Percentiles rank a stretch among this genome's conserved stretches.
phyloP scores from a whole-genome alignment of 345 rosid genomes.

The Isatis tinctoria region DNA sequence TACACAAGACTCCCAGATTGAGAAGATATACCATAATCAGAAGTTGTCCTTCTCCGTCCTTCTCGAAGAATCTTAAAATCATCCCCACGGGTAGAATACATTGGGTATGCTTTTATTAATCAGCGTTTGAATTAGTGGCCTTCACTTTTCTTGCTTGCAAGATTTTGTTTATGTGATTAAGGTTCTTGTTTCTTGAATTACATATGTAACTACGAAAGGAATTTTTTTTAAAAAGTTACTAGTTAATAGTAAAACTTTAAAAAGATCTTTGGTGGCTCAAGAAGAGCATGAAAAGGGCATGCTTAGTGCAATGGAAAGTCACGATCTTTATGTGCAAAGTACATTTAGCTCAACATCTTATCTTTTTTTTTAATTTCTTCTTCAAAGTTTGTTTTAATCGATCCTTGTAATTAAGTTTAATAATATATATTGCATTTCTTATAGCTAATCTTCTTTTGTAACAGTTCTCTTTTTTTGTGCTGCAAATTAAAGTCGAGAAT shows the following conservation, averaged over 20 bases:
- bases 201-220: background rate
- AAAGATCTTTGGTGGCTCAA: constrained; percentile 15
- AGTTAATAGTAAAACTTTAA: background rate
- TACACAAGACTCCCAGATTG: no score
- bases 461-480: background rate
- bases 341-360: constrained; percentile 24
- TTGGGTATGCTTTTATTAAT: background rate
- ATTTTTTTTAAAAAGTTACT: background rate
- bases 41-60: no score
- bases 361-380: background rate
- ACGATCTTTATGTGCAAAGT: constrained; percentile 30
- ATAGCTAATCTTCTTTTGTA: constrained; percentile 4
- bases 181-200: background rate
- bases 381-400: background rate
- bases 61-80: no score
- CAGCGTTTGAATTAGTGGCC: background rate
- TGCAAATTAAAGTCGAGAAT: constrained; percentile 10
- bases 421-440: background rate
- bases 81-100: no score
- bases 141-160: background rate
- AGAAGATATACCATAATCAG: no score
- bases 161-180: background rate
- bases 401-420: background rate
- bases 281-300: constrained; percentile 22
- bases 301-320: constrained; percentile 24